These are phyloP conservation scores for Cyclotella sp. DNA, from an alignment of 108 stramenopile species.

Conservation along the genomic window DNA sequence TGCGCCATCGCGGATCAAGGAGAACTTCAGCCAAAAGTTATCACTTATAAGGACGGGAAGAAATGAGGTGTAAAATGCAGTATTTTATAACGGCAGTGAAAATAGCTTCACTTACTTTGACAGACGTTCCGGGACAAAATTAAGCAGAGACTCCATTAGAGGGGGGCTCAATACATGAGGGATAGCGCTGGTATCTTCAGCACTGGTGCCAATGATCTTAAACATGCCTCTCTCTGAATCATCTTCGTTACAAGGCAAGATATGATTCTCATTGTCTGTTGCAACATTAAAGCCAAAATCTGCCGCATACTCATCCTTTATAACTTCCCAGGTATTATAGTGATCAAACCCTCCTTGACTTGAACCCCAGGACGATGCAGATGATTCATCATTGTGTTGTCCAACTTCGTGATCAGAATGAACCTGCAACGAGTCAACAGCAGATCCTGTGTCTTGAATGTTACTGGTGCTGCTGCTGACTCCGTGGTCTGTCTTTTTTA, in stretches of 20 bases:
- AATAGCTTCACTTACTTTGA: conserved; percentile 18
- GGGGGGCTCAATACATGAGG: conserved; percentile 86
- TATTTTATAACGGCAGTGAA: not conserved
- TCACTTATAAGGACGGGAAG: conserved; percentile 10
- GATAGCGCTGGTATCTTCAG: conserved; percentile 56
- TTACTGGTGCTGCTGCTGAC: not conserved
- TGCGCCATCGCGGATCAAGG: conserved; percentile 81
- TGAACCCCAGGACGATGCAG: conserved; percentile 42
- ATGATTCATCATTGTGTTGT: conserved; percentile 29
- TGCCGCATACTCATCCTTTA: conserved; percentile 74
- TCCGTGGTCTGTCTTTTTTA: conserved; percentile 6
- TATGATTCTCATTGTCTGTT: conserved; percentile 36
- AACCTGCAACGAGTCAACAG: conserved; percentile 10
- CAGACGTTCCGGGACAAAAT: conserved; percentile 64
- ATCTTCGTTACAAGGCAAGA: conserved; percentile 12
- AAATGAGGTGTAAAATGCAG: not conserved
- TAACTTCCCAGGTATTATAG: conserved; percentile 76
- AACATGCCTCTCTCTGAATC: conserved; percentile 48
- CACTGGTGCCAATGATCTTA: conserved; percentile 74
- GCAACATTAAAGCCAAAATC: conserved; percentile 80
- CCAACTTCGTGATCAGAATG: conserved; percentile 42
- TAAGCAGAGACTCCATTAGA: conserved; percentile 79
- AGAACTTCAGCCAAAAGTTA: conserved; percentile 81
- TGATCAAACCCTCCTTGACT: conserved; percentile 46
- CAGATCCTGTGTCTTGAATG: conserved; percentile 3